Evolutionary conservation across 78 protist species (phyloP).

Genomic region (Emiliania huxleyi): DNA sequence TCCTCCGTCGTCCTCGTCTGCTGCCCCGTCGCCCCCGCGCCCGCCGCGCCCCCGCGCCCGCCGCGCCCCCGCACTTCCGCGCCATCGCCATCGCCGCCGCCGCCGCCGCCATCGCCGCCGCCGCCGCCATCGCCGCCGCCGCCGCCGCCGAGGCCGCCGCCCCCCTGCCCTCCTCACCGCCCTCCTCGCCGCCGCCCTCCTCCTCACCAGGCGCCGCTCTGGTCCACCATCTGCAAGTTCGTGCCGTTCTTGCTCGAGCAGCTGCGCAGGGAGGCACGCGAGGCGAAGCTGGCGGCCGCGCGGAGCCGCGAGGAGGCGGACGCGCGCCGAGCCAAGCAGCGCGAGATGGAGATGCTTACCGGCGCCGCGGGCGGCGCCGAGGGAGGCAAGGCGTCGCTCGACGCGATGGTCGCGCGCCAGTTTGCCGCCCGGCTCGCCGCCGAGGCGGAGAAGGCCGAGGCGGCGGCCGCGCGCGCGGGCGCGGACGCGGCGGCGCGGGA

Average conservation of each 20-base stretch:
- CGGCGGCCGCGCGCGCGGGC: not conserved
- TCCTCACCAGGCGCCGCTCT: not conserved
- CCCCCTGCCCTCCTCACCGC: no score
- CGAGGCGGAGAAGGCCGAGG: not conserved
- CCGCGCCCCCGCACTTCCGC: no score
- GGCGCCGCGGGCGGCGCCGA: not conserved
- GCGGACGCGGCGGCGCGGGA: not conserved
- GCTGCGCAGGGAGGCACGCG: not conserved
- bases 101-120: no score
- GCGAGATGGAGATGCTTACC: not conserved
- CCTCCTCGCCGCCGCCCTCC: no score
- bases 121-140: no score
- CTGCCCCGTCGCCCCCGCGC: no score
- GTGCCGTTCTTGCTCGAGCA: not conserved
- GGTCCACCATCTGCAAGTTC: not conserved
- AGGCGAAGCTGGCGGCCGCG: not conserved
- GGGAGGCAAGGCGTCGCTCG: not conserved
- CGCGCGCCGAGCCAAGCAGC: not conserved
- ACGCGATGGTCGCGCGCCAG: not conserved
- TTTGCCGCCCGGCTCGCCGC: not conserved
- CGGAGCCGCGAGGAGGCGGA: not conserved
- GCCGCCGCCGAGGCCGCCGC: no score
- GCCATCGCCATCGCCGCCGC: no score
- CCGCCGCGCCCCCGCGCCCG: no score
- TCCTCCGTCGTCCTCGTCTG: no score